Base-by-base conservation (phyloP, 148 eudicot genomes). In the Nyssa sinensis region DNA sequence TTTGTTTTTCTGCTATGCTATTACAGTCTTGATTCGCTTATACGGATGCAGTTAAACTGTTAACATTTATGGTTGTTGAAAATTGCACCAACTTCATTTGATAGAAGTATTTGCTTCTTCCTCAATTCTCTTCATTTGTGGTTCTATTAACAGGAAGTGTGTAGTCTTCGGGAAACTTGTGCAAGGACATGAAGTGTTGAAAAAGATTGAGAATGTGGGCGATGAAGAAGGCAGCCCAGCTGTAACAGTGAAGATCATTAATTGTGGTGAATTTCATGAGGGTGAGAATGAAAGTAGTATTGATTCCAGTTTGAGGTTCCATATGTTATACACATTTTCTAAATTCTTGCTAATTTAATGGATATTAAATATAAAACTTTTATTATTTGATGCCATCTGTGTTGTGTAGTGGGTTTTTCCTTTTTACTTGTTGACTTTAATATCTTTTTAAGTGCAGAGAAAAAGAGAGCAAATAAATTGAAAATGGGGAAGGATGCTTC, bases 91-190 rank as follows among this genome's bases (percentile, higher is more conserved):
- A 55, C 3, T 55, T 5, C 21, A 11, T 55, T 21, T 55, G n/a
- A n/a, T n/a, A n/a, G n/a, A n/a, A n/a, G 59, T n/a, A 34, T 34
- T 70, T 69, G 1, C 60, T 12, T 14, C 49, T 27, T 34, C 37
- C 28, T 59, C 17, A 24, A 41, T 21, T 29, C 30, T 72, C 25
- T 62, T 37, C 4, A 74, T 67, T 3, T 60, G 68, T 70, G 53
- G 47, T 44, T 32, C 62, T 51, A 35, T 70, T 70, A 63, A 79
- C 89, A 95, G 99, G 92, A 92, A 89, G 67, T 75, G 83, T 80
- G 74, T 90, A 69, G 93, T 93, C 17, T 93, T 95, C 70, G 99
- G 99, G 14, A 93, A 90, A 82, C 91, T 95, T 75, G 90, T 89
- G 63, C 81, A 84, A 75, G 99, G 99, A 23, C 27, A 73, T 74